Percentiles rank a stretch among this genome's conserved stretches.
phyloP scores from a whole-genome alignment of 2,329 filamentous ascomycete species.

The Fusarium subglutinans region DNA sequence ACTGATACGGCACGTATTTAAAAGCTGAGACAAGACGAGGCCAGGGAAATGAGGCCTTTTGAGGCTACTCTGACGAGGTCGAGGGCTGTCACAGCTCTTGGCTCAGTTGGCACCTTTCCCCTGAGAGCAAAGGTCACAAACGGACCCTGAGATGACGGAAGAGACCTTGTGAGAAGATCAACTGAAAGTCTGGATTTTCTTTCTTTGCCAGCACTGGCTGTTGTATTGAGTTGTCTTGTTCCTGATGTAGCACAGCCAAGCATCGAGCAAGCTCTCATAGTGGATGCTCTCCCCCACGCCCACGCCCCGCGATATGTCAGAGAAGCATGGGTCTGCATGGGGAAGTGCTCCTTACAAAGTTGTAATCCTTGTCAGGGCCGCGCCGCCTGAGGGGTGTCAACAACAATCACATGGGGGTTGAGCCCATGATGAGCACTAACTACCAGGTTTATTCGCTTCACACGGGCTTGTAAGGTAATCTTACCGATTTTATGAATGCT shows the following conservation, averaged over 20 bases:
- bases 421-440: conserved; percentile 9
- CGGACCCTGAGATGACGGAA: conserved; percentile 28
- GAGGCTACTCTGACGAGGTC: conserved; percentile 19
- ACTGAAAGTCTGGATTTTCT: background rate
- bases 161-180: background rate
- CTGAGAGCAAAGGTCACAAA: conserved; percentile 17
- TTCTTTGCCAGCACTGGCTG: background rate
- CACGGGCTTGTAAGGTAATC: background rate
- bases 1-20: conserved; percentile 2
- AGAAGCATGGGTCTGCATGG: conserved; percentile 29
- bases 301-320: conserved; percentile 31
- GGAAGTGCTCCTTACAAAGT: conserved; percentile 20
- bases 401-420: conserved; percentile 12
- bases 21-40: background rate
- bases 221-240: background rate
- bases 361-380: conserved; percentile 15
- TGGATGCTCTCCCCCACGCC: conserved; percentile 29
- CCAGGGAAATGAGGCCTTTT: conserved; percentile 32
- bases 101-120: background rate
- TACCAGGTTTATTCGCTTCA: conserved; percentile 18
- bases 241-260: conserved; percentile 7
- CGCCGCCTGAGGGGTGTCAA: conserved; percentile 16
- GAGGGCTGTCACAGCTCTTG: conserved; percentile 1
- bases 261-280: background rate
- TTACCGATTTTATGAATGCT: background rate